A percentile compares a stretch with the other conserved stretches of the same genome.
phyloP scores from a whole-genome alignment of 129 eudicot genomes.

The Saposhnikovia divaricata region DNA sequence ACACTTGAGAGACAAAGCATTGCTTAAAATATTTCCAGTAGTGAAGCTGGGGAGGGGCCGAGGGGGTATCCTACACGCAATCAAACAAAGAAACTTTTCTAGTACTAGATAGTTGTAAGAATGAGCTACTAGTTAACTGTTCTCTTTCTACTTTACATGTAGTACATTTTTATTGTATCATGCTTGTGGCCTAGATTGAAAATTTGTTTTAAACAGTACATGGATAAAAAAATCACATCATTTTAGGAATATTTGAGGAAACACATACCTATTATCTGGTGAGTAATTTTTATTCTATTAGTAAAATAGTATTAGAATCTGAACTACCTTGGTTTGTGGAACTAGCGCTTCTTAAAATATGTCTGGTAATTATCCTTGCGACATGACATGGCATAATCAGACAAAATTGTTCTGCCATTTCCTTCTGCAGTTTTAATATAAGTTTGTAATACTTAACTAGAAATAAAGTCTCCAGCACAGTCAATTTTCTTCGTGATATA shows the following conservation, averaged over 20 bases:
- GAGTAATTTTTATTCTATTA: no score
- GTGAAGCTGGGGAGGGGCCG: background rate
- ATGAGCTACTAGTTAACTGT: background rate
- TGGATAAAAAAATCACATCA: no score
- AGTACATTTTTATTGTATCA: background rate
- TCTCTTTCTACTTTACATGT: background rate
- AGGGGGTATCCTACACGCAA: background rate
- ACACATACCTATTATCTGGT: no score
- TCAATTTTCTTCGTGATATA: background rate
- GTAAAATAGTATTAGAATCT: no score
- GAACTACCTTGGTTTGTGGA: no score
- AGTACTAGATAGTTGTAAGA: background rate
- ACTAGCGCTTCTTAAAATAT: no score
- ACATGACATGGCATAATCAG: background rate
- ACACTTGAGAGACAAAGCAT: background rate
- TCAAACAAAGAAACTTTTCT: background rate
- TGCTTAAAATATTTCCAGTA: background rate
- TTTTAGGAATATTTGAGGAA: no score
- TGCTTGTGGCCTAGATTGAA: background rate
- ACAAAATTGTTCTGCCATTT: background rate
- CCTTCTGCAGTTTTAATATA: background rate
- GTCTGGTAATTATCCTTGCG: background rate
- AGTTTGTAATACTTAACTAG: background rate
- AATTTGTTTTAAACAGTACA: background rate
- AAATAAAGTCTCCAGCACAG: background rate